Evolutionary conservation across 2,329 filamentous ascomycete species (phyloP).

Genomic region (Calonectria honghensis): DNA sequence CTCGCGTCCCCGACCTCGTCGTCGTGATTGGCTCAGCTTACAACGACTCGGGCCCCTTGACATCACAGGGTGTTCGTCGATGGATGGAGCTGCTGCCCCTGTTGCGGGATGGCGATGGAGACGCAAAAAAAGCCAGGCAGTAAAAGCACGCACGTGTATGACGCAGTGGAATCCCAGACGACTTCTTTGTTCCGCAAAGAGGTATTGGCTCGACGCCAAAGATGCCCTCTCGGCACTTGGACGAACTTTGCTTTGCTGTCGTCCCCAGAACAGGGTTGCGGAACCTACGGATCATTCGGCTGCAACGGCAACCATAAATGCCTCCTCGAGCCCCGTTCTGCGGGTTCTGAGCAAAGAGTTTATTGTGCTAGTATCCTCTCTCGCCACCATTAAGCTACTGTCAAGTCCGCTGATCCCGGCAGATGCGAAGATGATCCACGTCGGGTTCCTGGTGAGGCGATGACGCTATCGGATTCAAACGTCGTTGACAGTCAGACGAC

Average conservation of each 20-base stretch:
- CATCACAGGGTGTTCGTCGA: slow-evolving; percentile 21
- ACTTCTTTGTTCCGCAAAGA: neutral
- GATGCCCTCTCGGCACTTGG: slow-evolving; percentile 1
- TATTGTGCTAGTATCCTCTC: slow-evolving; percentile 18
- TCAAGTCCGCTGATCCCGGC: slow-evolving; percentile 32
- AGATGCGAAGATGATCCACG: slow-evolving; percentile 31
- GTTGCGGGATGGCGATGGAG: neutral
- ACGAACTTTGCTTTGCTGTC: neutral
- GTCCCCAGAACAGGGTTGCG: slow-evolving; percentile 8
- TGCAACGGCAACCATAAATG: slow-evolving; percentile 40
- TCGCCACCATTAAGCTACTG: slow-evolving; percentile 19
- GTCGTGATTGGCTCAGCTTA: slow-evolving; percentile 38
- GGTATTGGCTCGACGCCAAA: neutral
- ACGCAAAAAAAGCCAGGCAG: neutral
- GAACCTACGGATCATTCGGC: slow-evolving; percentile 42
- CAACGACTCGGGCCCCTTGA: slow-evolving; percentile 6
- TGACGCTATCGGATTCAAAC: slow-evolving; percentile 33
- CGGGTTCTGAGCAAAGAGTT: slow-evolving; percentile 6
- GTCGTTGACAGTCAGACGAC: slow-evolving; percentile 33
- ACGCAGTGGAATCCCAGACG: neutral
- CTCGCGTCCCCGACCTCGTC: neutral
- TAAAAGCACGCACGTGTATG: slow-evolving; percentile 7
- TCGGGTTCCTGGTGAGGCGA: slow-evolving; percentile 23
- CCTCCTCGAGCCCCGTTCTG: slow-evolving; percentile 32
- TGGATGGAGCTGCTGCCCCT: slow-evolving; percentile 16